A percentile compares a stretch with the other conserved stretches of the same genome.
These are phyloP conservation scores for Hypoxylon fragiforme DNA, from an alignment of 495 filamentous ascomycete species.

Conservation along the genomic window DNA sequence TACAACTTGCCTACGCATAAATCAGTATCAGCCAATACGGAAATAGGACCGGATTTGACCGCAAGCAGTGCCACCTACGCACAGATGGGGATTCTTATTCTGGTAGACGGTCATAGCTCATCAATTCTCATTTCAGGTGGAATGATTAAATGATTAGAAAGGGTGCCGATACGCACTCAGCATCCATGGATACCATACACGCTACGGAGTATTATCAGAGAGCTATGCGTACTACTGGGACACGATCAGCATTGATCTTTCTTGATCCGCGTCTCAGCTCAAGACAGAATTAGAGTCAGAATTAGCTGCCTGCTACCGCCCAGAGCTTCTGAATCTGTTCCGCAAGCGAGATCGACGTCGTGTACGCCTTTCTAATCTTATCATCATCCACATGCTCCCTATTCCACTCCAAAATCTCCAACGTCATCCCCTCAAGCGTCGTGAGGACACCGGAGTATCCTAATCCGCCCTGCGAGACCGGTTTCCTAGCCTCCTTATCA, in stretches of 20 bases:
- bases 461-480: slow-evolving; percentile 52
- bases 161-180: not conserved
- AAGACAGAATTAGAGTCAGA: slow-evolving; percentile 16
- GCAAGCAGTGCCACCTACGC: slow-evolving; percentile 24
- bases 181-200: too few species aligned
- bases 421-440: slow-evolving; percentile 58
- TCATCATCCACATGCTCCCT: slow-evolving; percentile 35
- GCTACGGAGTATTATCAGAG: too few species aligned
- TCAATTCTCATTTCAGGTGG: slow-evolving; percentile 2
- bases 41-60: slow-evolving; percentile 1
- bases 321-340: slow-evolving; percentile 43
- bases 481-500: slow-evolving; percentile 47
- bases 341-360: slow-evolving; percentile 45
- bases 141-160: slow-evolving; percentile 3
- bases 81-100: slow-evolving; percentile 14
- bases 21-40: slow-evolving; percentile 5
- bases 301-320: slow-evolving; percentile 16
- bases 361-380: slow-evolving; percentile 37
- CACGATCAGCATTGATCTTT: too few species aligned
- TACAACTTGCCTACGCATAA: too few species aligned
- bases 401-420: slow-evolving; percentile 60
- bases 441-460: slow-evolving; percentile 56
- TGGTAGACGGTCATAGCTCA: not conserved
- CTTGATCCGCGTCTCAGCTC: not conserved
- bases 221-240: too few species aligned